Percentiles rank a stretch among this genome's conserved stretches.
Conservation (phyloP, 306 rosid species). For the Cucurbita pepo region DNA sequence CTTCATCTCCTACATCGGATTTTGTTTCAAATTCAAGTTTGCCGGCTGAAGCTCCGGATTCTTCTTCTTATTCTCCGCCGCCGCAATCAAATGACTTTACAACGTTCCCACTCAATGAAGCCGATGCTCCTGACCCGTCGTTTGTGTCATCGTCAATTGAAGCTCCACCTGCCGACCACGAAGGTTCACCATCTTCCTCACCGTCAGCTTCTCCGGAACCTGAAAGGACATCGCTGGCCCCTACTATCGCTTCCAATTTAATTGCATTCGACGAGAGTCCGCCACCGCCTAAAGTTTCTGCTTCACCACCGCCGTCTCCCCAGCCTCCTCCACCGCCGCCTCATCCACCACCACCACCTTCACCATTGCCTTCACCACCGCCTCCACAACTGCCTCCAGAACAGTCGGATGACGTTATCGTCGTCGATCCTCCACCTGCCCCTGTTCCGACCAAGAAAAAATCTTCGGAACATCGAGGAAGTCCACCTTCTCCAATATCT, state of each 20-base stretch:
- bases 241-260: neutral
- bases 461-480: neutral
- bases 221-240: neutral
- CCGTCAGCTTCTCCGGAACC: neutral
- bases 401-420: neutral
- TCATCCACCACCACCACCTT: slow-evolving; percentile 12
- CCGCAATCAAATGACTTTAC: neutral
- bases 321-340: slow-evolving; percentile 12
- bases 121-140: neutral
- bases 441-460: neutral
- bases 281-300: neutral
- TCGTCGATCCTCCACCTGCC: neutral
- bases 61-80: slow-evolving; percentile 3
- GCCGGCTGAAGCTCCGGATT: neutral
- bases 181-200: neutral
- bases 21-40: neutral
- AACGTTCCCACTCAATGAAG: neutral
- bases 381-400: neutral
- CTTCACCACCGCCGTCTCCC: slow-evolving; percentile 14
- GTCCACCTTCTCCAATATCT: slow-evolving; percentile 5
- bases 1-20: neutral
- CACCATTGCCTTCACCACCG: no score
- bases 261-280: neutral
- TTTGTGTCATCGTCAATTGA: neutral
- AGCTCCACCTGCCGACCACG: neutral